Base-by-base conservation (phyloP, 2,329 filamentous ascomycete species). In the Cordyceps farinosa region DNA sequence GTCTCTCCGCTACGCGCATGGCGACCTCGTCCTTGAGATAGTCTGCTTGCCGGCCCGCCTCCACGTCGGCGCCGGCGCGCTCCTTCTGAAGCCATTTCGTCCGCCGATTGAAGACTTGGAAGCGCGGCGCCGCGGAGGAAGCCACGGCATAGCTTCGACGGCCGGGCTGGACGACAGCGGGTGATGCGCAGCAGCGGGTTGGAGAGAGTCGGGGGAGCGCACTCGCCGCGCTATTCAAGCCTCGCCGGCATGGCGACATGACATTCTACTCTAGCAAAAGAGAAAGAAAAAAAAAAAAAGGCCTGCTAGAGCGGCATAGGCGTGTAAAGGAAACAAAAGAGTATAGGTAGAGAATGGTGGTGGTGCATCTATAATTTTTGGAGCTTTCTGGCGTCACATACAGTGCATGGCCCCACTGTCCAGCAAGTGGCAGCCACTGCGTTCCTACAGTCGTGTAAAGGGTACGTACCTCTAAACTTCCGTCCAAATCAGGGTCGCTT, bases 1-100 rank as follows among this genome's bases (percentile, higher is more conserved):
- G 81, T 53, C 95, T 85, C 70, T 98, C 94, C 70, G 90, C 91
- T 32, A 99, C 79, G 56, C 95, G 86, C 52, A 83, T 81, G 57
- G 95, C 95, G 5, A 97, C 90, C 75, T 98, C 94, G 73, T 98
- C 92, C 74, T 93, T 92, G 62, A 99, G 80, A 73, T 98, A 98
- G 78, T 98, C 95, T 30, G 92, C 89, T 70, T 90, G 85, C 17
- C 94, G 85, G 73, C 92, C 92, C 66, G 83, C 77, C 67, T 91
- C 85, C 10, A 84, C 79, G 72, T 94, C 81, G 52, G 81, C 74
- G 0, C 91, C 93, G 1, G 92, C 90, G 66, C 94, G 86, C 75
- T 98, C 92, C 75, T 92, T 96, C 74, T 99, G 95, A 55, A 95
- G 79, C 82, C 90, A 93, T 82, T 99, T 99, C 29, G 88, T 86